These are phyloP conservation scores for Stagonosporopsis cucurbitacearum DNA, from an alignment of 2,329 filamentous ascomycete species.

Conservation along the genomic window DNA sequence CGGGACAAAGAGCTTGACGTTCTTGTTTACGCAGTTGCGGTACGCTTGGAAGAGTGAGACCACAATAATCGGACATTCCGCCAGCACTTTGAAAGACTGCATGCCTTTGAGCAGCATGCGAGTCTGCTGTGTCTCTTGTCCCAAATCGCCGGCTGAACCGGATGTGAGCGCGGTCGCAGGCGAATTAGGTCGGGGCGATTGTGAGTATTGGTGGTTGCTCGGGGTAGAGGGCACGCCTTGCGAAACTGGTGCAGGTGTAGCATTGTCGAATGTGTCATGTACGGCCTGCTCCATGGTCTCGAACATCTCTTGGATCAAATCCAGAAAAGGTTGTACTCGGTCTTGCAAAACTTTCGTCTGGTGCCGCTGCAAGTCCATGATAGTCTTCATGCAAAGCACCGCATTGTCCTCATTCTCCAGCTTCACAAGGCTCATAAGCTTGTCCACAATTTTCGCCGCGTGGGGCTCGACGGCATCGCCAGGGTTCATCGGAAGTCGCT, in stretches of 20 bases:
- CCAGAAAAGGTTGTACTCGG: constrained; percentile 88
- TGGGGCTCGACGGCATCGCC: constrained; percentile 85
- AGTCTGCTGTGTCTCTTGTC: constrained; percentile 79
- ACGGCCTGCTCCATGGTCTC: constrained; percentile 94
- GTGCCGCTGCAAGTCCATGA: constrained; percentile 94
- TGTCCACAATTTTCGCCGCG: constrained; percentile 85
- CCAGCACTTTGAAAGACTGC: constrained; percentile 98
- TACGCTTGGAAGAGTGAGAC: constrained; percentile 98
- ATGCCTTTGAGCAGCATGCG: constrained; percentile 88
- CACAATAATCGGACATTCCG: constrained; percentile 97
- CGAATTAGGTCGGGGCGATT: constrained; percentile 88
- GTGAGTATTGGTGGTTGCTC: constrained; percentile 70
- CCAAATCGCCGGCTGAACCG: constrained; percentile 73
- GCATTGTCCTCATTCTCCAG: constrained; percentile 99
- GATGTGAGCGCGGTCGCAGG: constrained; percentile 84
- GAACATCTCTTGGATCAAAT: constrained; percentile 94
- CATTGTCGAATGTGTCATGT: constrained; percentile 90
- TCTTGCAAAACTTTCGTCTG: constrained; percentile 81
- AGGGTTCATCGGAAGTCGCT: constrained; percentile 78
- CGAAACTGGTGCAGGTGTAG: constrained; percentile 61
- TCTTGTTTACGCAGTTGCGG: constrained; percentile 75
- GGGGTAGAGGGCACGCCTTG: constrained; percentile 68
- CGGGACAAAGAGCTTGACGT: constrained; percentile 91
- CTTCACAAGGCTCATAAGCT: constrained; percentile 85
- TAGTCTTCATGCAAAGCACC: constrained; percentile 96